phyloP scores from a whole-genome alignment of 495 filamentous ascomycete species.

The Bryoglossum gracile region DNA sequence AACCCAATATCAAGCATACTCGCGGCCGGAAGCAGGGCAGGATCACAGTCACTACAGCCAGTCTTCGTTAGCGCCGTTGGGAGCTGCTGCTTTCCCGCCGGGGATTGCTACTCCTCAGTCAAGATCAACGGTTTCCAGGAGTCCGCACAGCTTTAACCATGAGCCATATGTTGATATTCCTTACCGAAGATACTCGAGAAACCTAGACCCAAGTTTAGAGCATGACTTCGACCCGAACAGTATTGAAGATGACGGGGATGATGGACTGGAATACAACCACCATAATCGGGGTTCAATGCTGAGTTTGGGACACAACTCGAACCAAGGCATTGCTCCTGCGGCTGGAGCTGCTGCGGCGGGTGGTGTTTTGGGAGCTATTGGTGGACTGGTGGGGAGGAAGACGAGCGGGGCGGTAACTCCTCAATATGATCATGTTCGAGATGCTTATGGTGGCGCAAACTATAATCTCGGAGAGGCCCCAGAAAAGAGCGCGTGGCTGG shows the following conservation, averaged over 20 bases:
- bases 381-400: slow-evolving; percentile 33
- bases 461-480: slow-evolving; percentile 11
- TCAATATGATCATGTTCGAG: slow-evolving; percentile 21
- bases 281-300: slow-evolving; percentile 44
- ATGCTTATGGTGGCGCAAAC: slow-evolving; percentile 7
- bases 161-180: slow-evolving; percentile 27
- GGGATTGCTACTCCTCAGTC: slow-evolving; percentile 29
- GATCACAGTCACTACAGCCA: too few species aligned
- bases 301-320: slow-evolving; percentile 37
- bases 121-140: slow-evolving; percentile 29
- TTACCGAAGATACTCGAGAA: slow-evolving; percentile 52
- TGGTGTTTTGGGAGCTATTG: slow-evolving; percentile 43
- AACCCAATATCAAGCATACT: slow-evolving; percentile 11
- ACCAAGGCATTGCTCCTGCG: slow-evolving; percentile 23
- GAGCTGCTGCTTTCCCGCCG: slow-evolving; percentile 23
- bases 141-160: slow-evolving; percentile 27
- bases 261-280: slow-evolving; percentile 54
- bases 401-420: slow-evolving; percentile 24
- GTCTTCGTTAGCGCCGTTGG: slow-evolving; percentile 19
- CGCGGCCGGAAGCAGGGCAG: background rate
- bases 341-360: slow-evolving; percentile 40
- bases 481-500: slow-evolving; percentile 27
- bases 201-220: slow-evolving; percentile 44
- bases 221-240: slow-evolving; percentile 70
- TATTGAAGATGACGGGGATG: slow-evolving; percentile 81